Evolutionary conservation across 768 basidiomycete species (phyloP).

Genomic region (Pulveroboletus sp.): DNA sequence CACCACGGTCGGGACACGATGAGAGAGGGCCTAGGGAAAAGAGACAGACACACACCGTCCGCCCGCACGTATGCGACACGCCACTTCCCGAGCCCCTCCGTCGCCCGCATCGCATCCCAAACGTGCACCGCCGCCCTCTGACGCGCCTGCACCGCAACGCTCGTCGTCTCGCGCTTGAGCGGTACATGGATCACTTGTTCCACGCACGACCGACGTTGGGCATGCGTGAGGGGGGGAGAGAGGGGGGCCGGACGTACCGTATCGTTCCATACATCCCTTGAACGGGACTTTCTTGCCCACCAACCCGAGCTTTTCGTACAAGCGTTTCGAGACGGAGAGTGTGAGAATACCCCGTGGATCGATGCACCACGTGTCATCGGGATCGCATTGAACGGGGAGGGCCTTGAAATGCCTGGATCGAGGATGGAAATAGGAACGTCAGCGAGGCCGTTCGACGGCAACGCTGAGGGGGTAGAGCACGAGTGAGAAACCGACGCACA

Average conservation of each 20-base stretch:
- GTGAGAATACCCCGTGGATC: conserved; percentile 59
- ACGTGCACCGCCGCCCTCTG: conserved; percentile 37
- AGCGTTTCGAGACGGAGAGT: conserved; percentile 48
- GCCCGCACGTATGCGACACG: conserved; percentile 37
- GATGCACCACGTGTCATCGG: conserved; percentile 65
- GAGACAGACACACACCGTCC: conserved; percentile 17
- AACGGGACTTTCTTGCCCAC: conserved; percentile 53
- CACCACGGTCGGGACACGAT: neutral
- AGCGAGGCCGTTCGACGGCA: neutral
- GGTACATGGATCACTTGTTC: conserved; percentile 44
- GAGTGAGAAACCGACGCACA: conserved; percentile 8
- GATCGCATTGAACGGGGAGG: conserved; percentile 26
- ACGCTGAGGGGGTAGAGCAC: too few relatives aligned
- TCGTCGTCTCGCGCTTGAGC: conserved; percentile 37
- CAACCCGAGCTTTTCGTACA: conserved; percentile 59
- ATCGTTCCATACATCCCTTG: conserved; percentile 42
- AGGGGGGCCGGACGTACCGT: conserved; percentile 37
- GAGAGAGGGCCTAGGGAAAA: neutral
- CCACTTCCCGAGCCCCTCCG: conserved; percentile 37
- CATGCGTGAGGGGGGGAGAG: too few relatives aligned
- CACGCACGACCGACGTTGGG: neutral
- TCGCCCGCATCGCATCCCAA: conserved; percentile 48
- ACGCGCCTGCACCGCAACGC: conserved; percentile 34
- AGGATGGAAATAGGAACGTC: neutral
- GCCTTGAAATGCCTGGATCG: conserved; percentile 35